These are phyloP conservation scores for Phyllosticta citrichinensis DNA, from an alignment of 2,329 filamentous ascomycete genomes.

Conservation along the genomic window DNA sequence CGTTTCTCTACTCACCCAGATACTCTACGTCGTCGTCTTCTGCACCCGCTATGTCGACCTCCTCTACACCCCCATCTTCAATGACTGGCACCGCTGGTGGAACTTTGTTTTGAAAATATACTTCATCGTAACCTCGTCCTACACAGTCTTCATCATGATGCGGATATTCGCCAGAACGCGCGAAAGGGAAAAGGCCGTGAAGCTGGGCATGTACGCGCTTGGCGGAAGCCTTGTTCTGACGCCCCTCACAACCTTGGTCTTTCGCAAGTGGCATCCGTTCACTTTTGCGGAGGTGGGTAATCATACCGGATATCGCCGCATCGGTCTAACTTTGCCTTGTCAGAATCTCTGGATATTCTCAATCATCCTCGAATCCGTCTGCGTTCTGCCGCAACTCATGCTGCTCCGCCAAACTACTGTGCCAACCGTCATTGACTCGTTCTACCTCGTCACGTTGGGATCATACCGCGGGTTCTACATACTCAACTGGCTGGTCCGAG, in stretches of 20 bases:
- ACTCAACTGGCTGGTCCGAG: conserved; percentile 76
- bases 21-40: conserved; percentile 80
- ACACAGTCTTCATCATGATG: conserved; percentile 82
- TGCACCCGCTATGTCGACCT: conserved; percentile 78
- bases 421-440: conserved; percentile 93
- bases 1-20: conserved; percentile 83
- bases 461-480: conserved; percentile 85
- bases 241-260: conserved; percentile 63
- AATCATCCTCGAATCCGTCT: conserved; percentile 82
- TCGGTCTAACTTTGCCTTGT: not conserved
- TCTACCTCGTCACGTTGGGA: conserved; percentile 80
- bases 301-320: not conserved
- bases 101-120: conserved; percentile 81
- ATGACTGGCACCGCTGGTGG: conserved; percentile 25
- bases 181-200: conserved; percentile 90
- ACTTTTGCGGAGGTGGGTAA: conserved; percentile 11
- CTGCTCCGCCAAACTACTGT: conserved; percentile 90
- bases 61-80: conserved; percentile 41
- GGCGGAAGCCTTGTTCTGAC: conserved; percentile 56
- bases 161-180: conserved; percentile 77
- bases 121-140: conserved; percentile 74
- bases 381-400: conserved; percentile 81
- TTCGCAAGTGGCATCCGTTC: conserved; percentile 34
- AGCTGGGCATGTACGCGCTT: conserved; percentile 63
- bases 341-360: conserved; percentile 82